phyloP scores from a whole-genome alignment of 2,329 filamentous ascomycete species.

The Beauveria sp. region DNA sequence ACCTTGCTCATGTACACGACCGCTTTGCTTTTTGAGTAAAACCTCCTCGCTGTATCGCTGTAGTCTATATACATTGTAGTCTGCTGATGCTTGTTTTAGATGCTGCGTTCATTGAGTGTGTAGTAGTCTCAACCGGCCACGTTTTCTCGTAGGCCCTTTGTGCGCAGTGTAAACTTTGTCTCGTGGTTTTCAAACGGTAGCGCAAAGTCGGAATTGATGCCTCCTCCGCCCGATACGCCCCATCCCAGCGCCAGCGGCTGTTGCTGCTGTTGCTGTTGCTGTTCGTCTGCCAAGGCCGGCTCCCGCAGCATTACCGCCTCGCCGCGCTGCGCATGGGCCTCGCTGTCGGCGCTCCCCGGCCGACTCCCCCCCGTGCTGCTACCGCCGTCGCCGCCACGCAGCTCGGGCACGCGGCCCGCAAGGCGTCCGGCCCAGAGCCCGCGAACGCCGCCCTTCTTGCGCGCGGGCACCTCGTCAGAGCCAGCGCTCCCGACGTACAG shows the following conservation, averaged over 20 bases:
- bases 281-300: slow-evolving; percentile 23
- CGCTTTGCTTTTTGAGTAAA: not conserved
- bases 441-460: slow-evolving; percentile 53
- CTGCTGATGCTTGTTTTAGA: no score
- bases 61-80: not conserved
- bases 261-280: slow-evolving; percentile 4
- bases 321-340: slow-evolving; percentile 29
- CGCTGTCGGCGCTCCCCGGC: slow-evolving; percentile 37
- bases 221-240: slow-evolving; percentile 1
- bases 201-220: slow-evolving; percentile 18
- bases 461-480: slow-evolving; percentile 51
- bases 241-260: slow-evolving; percentile 6
- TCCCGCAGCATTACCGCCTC: slow-evolving; percentile 30
- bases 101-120: not conserved
- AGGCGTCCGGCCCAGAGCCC: slow-evolving; percentile 47
- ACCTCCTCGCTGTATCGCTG: not conserved
- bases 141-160: slow-evolving; percentile 49
- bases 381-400: slow-evolving; percentile 28
- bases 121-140: slow-evolving; percentile 18
- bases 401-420: slow-evolving; percentile 22
- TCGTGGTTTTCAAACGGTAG: slow-evolving; percentile 40
- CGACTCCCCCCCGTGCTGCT: slow-evolving; percentile 32
- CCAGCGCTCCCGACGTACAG: slow-evolving; percentile 84
- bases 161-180: slow-evolving; percentile 43
- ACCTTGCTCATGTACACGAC: not conserved